Percentiles rank a stretch among this genome's conserved stretches.
Conservation (phyloP, 164 flowering plant genomes). For the Stephania japonica region DNA sequence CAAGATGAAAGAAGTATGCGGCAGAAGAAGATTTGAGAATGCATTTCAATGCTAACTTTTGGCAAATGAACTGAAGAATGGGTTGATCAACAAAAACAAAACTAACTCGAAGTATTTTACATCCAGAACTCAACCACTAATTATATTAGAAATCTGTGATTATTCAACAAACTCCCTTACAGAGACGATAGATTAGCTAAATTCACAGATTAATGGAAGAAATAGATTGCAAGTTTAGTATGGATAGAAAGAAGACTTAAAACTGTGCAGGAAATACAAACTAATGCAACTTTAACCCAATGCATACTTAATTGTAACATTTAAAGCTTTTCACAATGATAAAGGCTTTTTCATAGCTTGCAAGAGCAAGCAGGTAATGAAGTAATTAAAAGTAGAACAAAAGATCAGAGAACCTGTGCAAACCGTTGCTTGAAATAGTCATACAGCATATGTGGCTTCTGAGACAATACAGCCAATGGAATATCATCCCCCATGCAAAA, state of each 20-base stretch:
- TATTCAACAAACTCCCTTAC: not conserved
- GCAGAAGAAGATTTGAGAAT: not conserved
- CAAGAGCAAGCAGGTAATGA: not conserved
- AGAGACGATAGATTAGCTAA: not conserved
- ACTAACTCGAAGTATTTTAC: no score
- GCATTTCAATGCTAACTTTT: not conserved
- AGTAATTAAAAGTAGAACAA: slow-evolving; percentile 2
- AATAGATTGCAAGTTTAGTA: not conserved
- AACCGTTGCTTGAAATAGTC: slow-evolving; percentile 99
- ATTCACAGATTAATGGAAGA: not conserved
- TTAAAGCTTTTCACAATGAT: not conserved
- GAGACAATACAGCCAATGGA: slow-evolving; percentile 88
- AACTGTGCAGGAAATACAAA: not conserved
- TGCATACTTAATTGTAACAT: not conserved
- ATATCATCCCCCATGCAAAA: slow-evolving; percentile 99
- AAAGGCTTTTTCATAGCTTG: not conserved
- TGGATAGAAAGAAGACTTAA: not conserved
- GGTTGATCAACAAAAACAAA: not conserved
- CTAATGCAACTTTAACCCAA: not conserved
- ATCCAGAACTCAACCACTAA: not conserved
- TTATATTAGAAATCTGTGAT: not conserved
- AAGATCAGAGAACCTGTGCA: slow-evolving; percentile 72
- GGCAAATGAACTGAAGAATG: not conserved
- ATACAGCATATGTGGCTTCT: slow-evolving; percentile 85
- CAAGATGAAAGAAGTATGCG: not conserved